These are phyloP conservation scores for Corniculantispora saksenae DNA, from an alignment of 2,329 filamentous ascomycete genomes.

Conservation along the genomic window DNA sequence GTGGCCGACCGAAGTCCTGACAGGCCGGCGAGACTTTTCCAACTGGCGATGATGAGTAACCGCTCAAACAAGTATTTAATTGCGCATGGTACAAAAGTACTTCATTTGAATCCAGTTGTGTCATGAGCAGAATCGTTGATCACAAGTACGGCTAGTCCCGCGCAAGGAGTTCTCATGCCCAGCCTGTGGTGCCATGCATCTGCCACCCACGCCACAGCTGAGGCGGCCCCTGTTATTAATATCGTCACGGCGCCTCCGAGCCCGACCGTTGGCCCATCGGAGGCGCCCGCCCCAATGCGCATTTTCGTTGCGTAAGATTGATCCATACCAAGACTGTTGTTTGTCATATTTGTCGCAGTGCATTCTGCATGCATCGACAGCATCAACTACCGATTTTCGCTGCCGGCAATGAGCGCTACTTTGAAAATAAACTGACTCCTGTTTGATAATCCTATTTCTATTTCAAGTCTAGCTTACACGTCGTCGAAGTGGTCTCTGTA, in stretches of 20 bases:
- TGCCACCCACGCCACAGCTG: background rate
- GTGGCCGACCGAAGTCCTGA: no score
- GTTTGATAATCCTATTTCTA: background rate
- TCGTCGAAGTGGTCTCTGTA: background rate
- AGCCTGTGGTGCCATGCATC: background rate
- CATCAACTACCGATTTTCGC: background rate
- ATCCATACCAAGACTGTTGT: background rate
- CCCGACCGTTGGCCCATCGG: background rate
- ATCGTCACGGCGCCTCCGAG: conserved; percentile 2
- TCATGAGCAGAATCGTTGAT: no score
- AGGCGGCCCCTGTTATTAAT: background rate
- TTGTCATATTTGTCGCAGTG: background rate
- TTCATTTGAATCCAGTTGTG: no score
- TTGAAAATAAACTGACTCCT: background rate
- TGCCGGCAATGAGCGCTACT: background rate
- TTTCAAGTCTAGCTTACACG: background rate
- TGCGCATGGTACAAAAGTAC: no score
- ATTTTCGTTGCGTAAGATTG: conserved; percentile 7
- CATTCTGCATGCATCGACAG: background rate
- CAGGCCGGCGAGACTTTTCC: no score
- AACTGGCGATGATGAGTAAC: no score
- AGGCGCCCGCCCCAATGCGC: background rate
- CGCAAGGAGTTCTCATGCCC: background rate
- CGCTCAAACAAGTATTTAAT: no score
- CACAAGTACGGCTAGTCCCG: background rate